Conservation (phyloP, 805 yeast species). For the Kodamaea restingae region DNA sequence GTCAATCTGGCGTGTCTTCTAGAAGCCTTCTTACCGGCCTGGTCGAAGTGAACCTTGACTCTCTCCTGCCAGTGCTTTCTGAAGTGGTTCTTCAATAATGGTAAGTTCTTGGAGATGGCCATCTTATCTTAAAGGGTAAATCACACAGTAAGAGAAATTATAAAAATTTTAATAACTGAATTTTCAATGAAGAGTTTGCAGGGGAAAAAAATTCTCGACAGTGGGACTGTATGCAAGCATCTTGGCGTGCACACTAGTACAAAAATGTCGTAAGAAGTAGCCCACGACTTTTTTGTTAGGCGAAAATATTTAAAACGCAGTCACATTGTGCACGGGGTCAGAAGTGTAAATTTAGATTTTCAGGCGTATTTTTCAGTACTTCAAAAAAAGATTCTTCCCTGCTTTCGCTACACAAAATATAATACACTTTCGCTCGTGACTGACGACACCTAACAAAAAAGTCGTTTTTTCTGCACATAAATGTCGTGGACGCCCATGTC, state of each 20-base stretch:
- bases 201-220: slow-evolving; percentile 7
- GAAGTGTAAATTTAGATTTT: neutral
- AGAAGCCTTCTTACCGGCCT: slow-evolving; percentile 98
- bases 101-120: slow-evolving; percentile 99
- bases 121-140: slow-evolving; percentile 23
- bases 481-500: neutral
- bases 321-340: slow-evolving; percentile 7
- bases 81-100: slow-evolving; percentile 99
- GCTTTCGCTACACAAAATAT: neutral
- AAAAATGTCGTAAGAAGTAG: neutral
- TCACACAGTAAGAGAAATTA: slow-evolving; percentile 10
- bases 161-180: slow-evolving; percentile 6
- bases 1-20: slow-evolving; percentile 93
- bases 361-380: slow-evolving; percentile 5
- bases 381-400: neutral
- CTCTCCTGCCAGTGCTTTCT: slow-evolving; percentile 99
- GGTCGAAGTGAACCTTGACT: slow-evolving; percentile 99
- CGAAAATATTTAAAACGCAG: slow-evolving; percentile 5
- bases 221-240: slow-evolving; percentile 2
- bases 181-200: slow-evolving; percentile 3
- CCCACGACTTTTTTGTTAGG: slow-evolving; percentile 3
- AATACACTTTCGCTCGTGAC: neutral
- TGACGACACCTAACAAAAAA: neutral
- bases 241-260: neutral
- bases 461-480: slow-evolving; percentile 1